These are phyloP conservation scores for Scheffersomyces titani DNA, from an alignment of 1,139 yeast species.

Conservation along the genomic window DNA sequence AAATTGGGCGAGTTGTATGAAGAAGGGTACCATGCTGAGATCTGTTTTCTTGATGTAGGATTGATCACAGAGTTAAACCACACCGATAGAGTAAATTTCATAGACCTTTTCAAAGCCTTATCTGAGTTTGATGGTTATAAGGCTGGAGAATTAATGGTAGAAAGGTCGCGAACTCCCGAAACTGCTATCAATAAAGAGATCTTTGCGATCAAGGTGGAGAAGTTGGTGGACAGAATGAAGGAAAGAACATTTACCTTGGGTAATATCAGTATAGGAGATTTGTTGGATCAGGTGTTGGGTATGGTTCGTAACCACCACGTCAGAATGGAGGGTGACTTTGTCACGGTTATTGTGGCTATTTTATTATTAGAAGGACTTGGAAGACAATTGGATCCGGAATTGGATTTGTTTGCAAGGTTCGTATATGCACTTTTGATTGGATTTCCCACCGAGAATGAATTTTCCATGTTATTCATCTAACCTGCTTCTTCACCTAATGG, in stretches of 20 bases:
- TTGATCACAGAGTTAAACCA: conserved; percentile 86
- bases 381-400: conserved; percentile 85
- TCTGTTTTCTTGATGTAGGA: conserved; percentile 92
- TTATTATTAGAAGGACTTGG: conserved; percentile 92
- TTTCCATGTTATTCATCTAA: conserved; percentile 14
- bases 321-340: conserved; percentile 95
- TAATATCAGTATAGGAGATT: conserved; percentile 87
- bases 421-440: conserved; percentile 68
- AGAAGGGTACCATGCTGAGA: conserved; percentile 78
- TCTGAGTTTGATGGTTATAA: conserved; percentile 91
- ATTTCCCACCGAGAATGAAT: conserved; percentile 47
- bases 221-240: conserved; percentile 77
- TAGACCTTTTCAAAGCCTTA: conserved; percentile 84
- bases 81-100: conserved; percentile 75
- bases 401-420: conserved; percentile 93
- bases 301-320: conserved; percentile 96
- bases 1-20: conserved; percentile 52
- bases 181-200: conserved; percentile 82
- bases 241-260: conserved; percentile 91
- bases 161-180: conserved; percentile 90
- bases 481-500: background rate
- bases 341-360: conserved; percentile 90
- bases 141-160: conserved; percentile 96
- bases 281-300: conserved; percentile 78
- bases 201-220: conserved; percentile 85